phyloP scores from a whole-genome alignment of 1,284 basidiomycete species.

The Abortiporus biennis region DNA sequence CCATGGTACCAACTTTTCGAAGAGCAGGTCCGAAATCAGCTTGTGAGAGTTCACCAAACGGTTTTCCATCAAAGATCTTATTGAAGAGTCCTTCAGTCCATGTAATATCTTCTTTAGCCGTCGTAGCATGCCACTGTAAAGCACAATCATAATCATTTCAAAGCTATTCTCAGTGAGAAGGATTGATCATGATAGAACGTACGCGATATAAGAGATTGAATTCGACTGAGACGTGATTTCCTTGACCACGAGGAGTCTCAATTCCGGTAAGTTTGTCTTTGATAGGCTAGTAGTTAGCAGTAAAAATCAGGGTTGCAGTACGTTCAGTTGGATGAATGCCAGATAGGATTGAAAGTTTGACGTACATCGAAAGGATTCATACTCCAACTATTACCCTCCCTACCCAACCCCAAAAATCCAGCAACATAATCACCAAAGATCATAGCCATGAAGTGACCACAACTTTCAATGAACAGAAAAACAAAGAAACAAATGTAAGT shows the following conservation, averaged over 20 bases:
- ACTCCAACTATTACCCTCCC: background rate
- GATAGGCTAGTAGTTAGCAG: background rate
- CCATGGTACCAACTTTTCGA: no score
- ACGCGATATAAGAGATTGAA: background rate
- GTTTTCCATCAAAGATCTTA: conserved; percentile 29
- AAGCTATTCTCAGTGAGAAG: background rate
- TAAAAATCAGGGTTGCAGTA: background rate
- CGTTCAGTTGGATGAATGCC: no score
- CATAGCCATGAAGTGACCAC: background rate
- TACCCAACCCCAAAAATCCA: background rate
- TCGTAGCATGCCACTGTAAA: background rate
- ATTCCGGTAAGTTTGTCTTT: conserved; percentile 16
- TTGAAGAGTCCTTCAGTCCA: conserved; percentile 29
- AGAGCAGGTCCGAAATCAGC: no score
- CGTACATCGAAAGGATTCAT: background rate
- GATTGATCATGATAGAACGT: no score
- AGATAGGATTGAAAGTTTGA: conserved; percentile 4
- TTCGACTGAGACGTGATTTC: background rate
- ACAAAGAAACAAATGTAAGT: no score
- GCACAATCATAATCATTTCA: background rate
- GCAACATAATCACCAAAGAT: background rate
- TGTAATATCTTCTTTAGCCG: background rate
- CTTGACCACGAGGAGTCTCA: background rate
- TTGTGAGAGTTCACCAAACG: no score
- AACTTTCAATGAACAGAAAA: no score